Evolutionary conservation across 31 red algal species (phyloP), one percentile per base, ranked within the genome.

Genomic region (Asparagopsis taxiformis): DNA sequence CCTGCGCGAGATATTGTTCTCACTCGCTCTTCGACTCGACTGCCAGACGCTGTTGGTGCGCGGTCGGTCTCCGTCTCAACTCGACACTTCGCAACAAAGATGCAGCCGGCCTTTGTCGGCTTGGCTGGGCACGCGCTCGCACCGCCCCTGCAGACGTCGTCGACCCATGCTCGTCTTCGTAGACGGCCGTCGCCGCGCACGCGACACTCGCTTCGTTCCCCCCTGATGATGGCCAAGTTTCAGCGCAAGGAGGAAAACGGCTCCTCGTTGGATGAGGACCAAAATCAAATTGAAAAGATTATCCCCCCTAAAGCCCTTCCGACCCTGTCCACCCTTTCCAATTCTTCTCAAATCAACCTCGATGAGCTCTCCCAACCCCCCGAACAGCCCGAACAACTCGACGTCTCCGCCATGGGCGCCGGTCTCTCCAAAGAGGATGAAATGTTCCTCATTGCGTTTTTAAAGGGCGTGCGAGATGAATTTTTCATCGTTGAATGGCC

Each of bases 401-500:
- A 75, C 52, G 55, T 70, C 31, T 28, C 19, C 41, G 51, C 38
- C 2, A 86, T 86, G 82, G 82, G 82, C 23, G 50, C 71, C 26
- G 82, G 70, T 3, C 49, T 86, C 16, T 64, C 70, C 51, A n/a
- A 24, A 13, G 39, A 10, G 6, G 60, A 76, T 13, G 82, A 86
- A 22, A 51, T 25, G 32, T 35, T 31, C 22, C 4, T 76, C 44
- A 26, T 86, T 5, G 62, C 22, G 3, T 86, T 86, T 61, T 55
- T 86, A 3, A 52, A 55, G 30, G 71, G 71, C 2, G 59, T 68
- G 13, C 8, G 36, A 35, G 70, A 75, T 13, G 82, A 86, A 51
- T 44, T 86, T 43, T 75, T 75, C 6, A 38, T 50, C 20, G 43
- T 86, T 51, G 82, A 86, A 22, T 86, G 82, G 82, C 82, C 82